Evolutionary conservation across 768 basidiomycete species (phyloP).

Genomic region (Epithele typhae): DNA sequence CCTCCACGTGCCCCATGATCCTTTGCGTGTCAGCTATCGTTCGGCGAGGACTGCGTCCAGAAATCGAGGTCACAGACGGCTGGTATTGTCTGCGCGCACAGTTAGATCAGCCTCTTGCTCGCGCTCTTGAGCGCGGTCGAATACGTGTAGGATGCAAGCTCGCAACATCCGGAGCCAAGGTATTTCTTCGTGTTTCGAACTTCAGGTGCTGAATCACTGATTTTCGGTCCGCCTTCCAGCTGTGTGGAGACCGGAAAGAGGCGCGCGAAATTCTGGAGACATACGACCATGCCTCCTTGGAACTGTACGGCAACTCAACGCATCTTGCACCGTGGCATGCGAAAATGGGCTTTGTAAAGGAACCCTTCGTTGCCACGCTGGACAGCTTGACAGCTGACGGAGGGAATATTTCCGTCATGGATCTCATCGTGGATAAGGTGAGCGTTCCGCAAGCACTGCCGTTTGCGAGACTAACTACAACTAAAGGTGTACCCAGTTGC

Average conservation of each 20-base stretch:
- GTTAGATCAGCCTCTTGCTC: conserved; percentile 67
- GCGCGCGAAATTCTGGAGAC: conserved; percentile 81
- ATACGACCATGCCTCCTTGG: conserved; percentile 59
- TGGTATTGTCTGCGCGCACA: conserved; percentile 88
- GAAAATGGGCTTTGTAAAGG: conserved; percentile 72
- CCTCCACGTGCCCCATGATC: conserved; percentile 76
- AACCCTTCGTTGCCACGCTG: conserved; percentile 70
- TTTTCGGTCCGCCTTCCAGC: conserved; percentile 37
- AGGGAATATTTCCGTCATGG: conserved; percentile 69
- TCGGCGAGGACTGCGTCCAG: conserved; percentile 49
- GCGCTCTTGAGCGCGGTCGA: conserved; percentile 62
- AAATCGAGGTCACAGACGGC: conserved; percentile 93
- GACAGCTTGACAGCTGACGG: conserved; percentile 80
- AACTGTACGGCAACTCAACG: conserved; percentile 80
- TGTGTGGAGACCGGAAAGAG: conserved; percentile 68
- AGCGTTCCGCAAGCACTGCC: no score
- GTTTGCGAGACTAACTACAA: neutral
- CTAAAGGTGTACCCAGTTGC: conserved; percentile 67
- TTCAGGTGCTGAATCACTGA: neutral
- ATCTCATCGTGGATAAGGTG: conserved; percentile 69
- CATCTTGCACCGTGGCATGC: conserved; percentile 86
- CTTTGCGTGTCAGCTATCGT: conserved; percentile 74
- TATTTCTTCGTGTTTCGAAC: conserved; percentile 24
- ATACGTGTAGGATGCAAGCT: conserved; percentile 83
- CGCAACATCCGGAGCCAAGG: conserved; percentile 72